These are phyloP conservation scores for Vishniacozyma victoriae DNA, from an alignment of 768 basidiomycete species.

Conservation along the genomic window DNA sequence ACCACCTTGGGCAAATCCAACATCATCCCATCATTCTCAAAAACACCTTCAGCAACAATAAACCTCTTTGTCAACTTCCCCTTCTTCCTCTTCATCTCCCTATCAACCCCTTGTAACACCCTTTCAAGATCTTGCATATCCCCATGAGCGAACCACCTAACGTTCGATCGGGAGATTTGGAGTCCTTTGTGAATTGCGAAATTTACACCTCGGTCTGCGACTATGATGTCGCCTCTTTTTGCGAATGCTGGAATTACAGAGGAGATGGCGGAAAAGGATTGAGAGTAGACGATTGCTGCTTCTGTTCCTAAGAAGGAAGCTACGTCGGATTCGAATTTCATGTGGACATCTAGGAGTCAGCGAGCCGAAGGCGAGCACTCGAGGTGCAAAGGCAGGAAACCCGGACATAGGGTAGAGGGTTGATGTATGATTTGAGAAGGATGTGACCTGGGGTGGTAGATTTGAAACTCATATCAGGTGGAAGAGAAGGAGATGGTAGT, in stretches of 20 bases:
- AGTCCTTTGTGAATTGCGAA: conserved; percentile 95
- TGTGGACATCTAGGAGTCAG: conserved; percentile 69
- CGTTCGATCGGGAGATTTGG: conserved; percentile 81
- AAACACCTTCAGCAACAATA: conserved; percentile 94
- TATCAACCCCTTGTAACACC: conserved; percentile 72
- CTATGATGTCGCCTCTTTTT: conserved; percentile 94
- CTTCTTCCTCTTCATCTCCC: conserved; percentile 78
- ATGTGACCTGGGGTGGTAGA: too few species aligned
- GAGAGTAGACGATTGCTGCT: conserved; percentile 83
- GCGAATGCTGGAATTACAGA: conserved; percentile 96
- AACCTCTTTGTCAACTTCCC: conserved; percentile 80
- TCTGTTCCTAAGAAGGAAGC: conserved; percentile 87
- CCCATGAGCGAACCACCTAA: conserved; percentile 95
- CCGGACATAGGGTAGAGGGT: too few species aligned
- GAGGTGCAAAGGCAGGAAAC: neutral
- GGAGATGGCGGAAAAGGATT: conserved; percentile 82
- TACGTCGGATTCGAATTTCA: conserved; percentile 78
- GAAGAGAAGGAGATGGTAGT: too few species aligned
- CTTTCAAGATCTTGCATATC: conserved; percentile 86
- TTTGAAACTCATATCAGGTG: too few species aligned
- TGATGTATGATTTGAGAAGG: too few species aligned
- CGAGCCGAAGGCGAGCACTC: neutral
- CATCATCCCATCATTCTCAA: conserved; percentile 90
- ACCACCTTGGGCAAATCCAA: conserved; percentile 87
- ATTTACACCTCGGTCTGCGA: conserved; percentile 95